Conservation (phyloP, 2,329 filamentous ascomycete genomes). For the Aspergillus quadrilineatus region DNA sequence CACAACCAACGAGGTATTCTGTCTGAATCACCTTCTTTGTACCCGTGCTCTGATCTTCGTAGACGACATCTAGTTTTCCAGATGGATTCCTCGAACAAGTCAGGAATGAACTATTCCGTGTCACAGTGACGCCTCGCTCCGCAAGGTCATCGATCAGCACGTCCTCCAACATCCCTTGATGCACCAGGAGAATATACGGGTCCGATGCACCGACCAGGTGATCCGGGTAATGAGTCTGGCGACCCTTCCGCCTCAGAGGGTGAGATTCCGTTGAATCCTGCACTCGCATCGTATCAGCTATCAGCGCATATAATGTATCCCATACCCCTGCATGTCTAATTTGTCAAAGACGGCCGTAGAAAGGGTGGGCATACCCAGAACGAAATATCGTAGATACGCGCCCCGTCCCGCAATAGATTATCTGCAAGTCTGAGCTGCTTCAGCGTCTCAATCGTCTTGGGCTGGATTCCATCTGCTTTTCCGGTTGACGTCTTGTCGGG, state of each 20-base stretch:
- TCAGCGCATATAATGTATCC: neutral
- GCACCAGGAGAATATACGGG: constrained; percentile 57
- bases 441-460: constrained; percentile 76
- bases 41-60: constrained; percentile 39
- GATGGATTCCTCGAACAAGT: constrained; percentile 47
- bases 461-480: constrained; percentile 70
- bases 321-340: neutral
- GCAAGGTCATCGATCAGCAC: constrained; percentile 68
- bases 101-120: constrained; percentile 62
- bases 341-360: neutral
- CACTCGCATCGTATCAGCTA: neutral
- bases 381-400: constrained; percentile 70
- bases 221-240: constrained; percentile 67
- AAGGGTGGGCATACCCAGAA: constrained; percentile 61
- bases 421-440: constrained; percentile 73
- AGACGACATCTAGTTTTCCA: constrained; percentile 44
- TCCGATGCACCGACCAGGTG: constrained; percentile 51
- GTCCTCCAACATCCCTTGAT: constrained; percentile 74
- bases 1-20: constrained; percentile 68
- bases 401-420: constrained; percentile 63
- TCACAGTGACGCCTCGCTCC: constrained; percentile 63
- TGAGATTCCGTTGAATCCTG: constrained; percentile 9
- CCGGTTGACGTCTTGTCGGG: constrained; percentile 67
- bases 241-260: constrained; percentile 59
- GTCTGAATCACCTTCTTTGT: constrained; percentile 50